Evolutionary conservation across 202 grass and related monocot genomes (phyloP).

Genomic region (Dendrocalamus latiflorus): DNA sequence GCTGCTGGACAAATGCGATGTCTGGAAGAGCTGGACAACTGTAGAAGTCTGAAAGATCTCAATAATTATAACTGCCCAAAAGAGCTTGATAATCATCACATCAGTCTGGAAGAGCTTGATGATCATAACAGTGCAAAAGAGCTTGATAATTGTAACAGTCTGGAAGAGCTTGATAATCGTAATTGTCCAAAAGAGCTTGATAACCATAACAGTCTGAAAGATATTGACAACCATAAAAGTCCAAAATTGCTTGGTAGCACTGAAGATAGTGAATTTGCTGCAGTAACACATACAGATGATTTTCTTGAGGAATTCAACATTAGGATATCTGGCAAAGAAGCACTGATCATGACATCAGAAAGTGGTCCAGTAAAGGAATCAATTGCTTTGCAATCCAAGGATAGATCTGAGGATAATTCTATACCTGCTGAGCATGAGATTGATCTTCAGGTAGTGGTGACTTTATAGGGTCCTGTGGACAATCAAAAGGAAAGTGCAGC

Average conservation of each 20-base stretch:
- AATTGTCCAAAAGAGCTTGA: not conserved
- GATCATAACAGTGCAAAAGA: slow-evolving; percentile 4
- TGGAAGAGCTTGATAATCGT: not conserved
- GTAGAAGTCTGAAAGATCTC: too few species aligned
- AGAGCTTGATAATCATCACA: too few species aligned
- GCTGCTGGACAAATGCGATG: not conserved
- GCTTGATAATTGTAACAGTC: not conserved
- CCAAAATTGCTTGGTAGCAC: not conserved
- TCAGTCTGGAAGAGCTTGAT: too few species aligned
- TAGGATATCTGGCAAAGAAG: slow-evolving; percentile 37
- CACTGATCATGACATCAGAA: slow-evolving; percentile 18
- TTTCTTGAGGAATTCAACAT: slow-evolving; percentile 35
- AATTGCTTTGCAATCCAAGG: slow-evolving; percentile 32
- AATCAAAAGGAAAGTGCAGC: not conserved
- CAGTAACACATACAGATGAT: slow-evolving; percentile 20
- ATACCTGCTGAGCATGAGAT: slow-evolving; percentile 34
- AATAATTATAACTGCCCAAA: too few species aligned
- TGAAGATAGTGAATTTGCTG: not conserved
- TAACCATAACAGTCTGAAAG: not conserved
- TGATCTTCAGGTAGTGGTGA: slow-evolving; percentile 38
- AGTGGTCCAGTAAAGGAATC: slow-evolving; percentile 34
- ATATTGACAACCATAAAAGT: not conserved
- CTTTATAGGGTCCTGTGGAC: slow-evolving; percentile 3
- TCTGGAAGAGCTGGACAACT: too few species aligned
- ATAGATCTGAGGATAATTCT: slow-evolving; percentile 23